These are phyloP conservation scores for Pseudogymnoascus verrucosus DNA, from an alignment of 2,329 filamentous ascomycete species.

Conservation along the genomic window DNA sequence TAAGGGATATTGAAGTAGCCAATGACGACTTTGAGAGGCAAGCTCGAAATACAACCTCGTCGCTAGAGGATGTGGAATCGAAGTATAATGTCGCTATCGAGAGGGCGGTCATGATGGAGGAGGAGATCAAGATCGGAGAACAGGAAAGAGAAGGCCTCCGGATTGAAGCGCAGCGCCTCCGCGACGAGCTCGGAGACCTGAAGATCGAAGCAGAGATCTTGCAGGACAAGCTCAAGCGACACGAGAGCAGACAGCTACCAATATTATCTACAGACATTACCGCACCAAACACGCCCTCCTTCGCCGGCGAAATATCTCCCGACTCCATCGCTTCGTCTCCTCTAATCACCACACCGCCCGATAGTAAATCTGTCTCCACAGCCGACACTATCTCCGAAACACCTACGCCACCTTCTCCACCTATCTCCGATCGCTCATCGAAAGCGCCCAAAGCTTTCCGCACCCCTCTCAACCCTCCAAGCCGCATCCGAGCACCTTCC, in stretches of 20 bases:
- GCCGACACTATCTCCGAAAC: slow-evolving; percentile 54
- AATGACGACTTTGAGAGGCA: slow-evolving; percentile 98
- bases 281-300: slow-evolving; percentile 60
- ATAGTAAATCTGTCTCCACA: slow-evolving; percentile 54
- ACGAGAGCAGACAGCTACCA: slow-evolving; percentile 50
- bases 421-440: slow-evolving; percentile 74
- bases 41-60: slow-evolving; percentile 90
- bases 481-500: slow-evolving; percentile 47
- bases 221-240: slow-evolving; percentile 83
- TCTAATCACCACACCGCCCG: slow-evolving; percentile 79
- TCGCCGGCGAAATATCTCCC: slow-evolving; percentile 58
- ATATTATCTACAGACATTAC: slow-evolving; percentile 55
- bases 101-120: slow-evolving; percentile 83
- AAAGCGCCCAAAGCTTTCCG: slow-evolving; percentile 16
- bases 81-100: slow-evolving; percentile 96
- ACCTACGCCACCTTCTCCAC: slow-evolving; percentile 84
- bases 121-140: slow-evolving; percentile 85
- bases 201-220: slow-evolving; percentile 93
- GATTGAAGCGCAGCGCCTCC: slow-evolving; percentile 82
- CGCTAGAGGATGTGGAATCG: slow-evolving; percentile 90
- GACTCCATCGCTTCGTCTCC: slow-evolving; percentile 83
- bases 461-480: slow-evolving; percentile 27
- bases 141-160: slow-evolving; percentile 83
- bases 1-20: slow-evolving; percentile 92
- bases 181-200: slow-evolving; percentile 85